These are phyloP conservation scores for Xylaria telfairii DNA, from an alignment of 495 filamentous ascomycete species.

Conservation along the genomic window DNA sequence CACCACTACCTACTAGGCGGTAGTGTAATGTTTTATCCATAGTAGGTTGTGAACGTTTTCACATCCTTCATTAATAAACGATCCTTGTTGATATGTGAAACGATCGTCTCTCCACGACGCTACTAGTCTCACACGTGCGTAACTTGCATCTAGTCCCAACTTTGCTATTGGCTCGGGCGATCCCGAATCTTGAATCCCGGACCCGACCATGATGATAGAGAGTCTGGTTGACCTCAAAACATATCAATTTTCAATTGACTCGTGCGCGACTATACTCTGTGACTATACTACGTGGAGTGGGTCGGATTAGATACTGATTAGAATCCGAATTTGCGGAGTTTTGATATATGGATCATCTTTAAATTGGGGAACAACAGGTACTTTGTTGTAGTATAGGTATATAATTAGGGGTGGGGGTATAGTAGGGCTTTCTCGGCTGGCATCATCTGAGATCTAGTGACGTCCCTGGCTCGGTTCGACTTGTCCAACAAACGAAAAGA, in stretches of 20 bases:
- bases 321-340: background rate
- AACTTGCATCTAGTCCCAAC: slow-evolving; percentile 17
- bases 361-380: background rate
- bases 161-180: slow-evolving; percentile 21
- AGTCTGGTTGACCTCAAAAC: background rate
- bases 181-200: slow-evolving; percentile 19
- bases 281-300: too few species aligned
- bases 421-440: background rate
- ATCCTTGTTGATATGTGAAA: slow-evolving; percentile 25
- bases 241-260: background rate
- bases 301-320: background rate
- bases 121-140: slow-evolving; percentile 20
- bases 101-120: slow-evolving; percentile 11
- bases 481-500: background rate
- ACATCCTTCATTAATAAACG: slow-evolving; percentile 6
- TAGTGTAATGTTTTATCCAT: slow-evolving; percentile 5
- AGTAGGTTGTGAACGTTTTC: background rate
- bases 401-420: slow-evolving; percentile 4
- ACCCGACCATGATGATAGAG: background rate
- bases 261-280: background rate
- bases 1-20: too few species aligned
- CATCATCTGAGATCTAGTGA: background rate
- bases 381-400: background rate
- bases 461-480: background rate
- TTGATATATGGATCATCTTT: background rate